Percentiles rank a stretch among this genome's conserved stretches.
These are phyloP conservation scores for Gynochthodes officinalis DNA, from an alignment of 257 asterid genomes.

Conservation along the genomic window DNA sequence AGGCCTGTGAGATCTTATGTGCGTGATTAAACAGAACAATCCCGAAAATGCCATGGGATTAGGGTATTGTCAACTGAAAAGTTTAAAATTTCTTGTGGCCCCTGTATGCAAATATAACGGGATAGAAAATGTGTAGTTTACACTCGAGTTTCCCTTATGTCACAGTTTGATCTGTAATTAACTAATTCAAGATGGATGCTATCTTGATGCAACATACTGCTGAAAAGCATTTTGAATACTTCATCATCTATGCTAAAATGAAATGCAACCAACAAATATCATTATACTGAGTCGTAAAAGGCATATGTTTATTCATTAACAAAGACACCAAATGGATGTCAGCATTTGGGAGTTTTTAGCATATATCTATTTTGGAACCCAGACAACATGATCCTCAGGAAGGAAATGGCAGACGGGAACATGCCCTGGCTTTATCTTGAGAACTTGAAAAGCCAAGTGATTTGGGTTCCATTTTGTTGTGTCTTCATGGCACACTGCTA, in stretches of 20 bases:
- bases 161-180: too few species aligned
- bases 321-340: neutral
- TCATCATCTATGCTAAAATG: neutral
- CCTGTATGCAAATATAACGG: too few species aligned
- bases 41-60: neutral
- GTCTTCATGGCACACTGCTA: conserved; percentile 67
- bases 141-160: too few species aligned
- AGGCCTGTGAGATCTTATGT: neutral
- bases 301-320: neutral
- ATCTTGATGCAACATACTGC: neutral
- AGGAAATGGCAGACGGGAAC: conserved; percentile 79
- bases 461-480: conserved; percentile 82
- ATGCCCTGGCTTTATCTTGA: conserved; percentile 68
- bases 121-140: too few species aligned
- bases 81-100: too few species aligned
- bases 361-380: conserved; percentile 34
- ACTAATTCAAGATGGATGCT: neutral
- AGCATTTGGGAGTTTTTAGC: neutral
- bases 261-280: neutral
- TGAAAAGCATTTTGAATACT: neutral
- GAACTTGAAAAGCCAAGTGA: conserved; percentile 79
- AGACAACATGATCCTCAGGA: conserved; percentile 68
- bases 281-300: neutral
- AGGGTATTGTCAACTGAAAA: too few species aligned
- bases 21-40: neutral